Evolutionary conservation across 2,329 filamentous ascomycete species (phyloP), one percentile per base, ranked within the genome.

Genomic region (Penicillium sp.): DNA sequence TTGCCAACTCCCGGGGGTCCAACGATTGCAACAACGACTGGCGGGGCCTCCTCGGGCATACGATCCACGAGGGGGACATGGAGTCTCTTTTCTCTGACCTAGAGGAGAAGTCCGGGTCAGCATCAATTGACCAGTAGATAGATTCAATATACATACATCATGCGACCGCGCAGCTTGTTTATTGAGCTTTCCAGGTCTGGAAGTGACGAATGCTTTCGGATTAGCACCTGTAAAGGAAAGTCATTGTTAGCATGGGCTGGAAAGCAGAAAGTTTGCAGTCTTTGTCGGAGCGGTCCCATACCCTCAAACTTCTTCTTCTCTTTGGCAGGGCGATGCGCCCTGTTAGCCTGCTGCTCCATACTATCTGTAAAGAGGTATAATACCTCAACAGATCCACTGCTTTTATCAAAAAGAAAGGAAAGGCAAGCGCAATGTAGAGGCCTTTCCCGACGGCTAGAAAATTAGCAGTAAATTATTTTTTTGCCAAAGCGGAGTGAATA

Each of bases 31-130:
- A 97, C 93, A 55, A 99, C 86, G 57, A 95, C 86, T 56, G 94
- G 94, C 26, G 94, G 92, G 16, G 94, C 89, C 78, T 97, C 94
- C 75, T 97, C 93, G 62, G 94, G 93, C 28, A 97, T 81, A 64
- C 95, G 88, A 80, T 99, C 94, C 77, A 97, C 89, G 72, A 96
- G 88, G 42, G 94, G 94, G 17, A 99, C 94, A 81, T 99, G 95
- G 37, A 97, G 82, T 57, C 93, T 86, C 77, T 95, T 97, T 77
- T 99, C 95, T 82, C 91, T 94, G 75, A 96, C 87, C 88, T 92
- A 69, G 12, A 58, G 49, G n/a, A 36, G 35, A 25, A 43, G 33
- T 37, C 12, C 14, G 1, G 35, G 50, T 69, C 50, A 69, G 63
- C 50, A 48, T 46, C 5, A 25, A 53, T n/a, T 37, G 49, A n/a